These are phyloP conservation scores for Clavispora vitiphila DNA, from an alignment of 805 yeast genomes.

Conservation along the genomic window DNA sequence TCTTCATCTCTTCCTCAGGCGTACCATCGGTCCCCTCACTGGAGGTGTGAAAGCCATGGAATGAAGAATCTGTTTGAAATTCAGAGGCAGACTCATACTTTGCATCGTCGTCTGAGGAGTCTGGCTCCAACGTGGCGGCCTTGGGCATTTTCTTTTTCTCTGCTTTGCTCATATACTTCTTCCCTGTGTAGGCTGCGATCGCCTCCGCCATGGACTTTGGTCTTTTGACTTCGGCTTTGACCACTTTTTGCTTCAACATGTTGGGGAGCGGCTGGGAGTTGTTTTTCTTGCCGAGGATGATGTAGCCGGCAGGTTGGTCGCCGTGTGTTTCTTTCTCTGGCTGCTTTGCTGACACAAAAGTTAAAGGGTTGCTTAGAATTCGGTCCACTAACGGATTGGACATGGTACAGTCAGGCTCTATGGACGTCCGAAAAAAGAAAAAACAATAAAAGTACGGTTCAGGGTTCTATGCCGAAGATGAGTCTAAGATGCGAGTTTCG, in stretches of 20 bases:
- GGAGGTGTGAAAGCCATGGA: slow-evolving; percentile 7
- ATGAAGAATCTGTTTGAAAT: slow-evolving; percentile 17
- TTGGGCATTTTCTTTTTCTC: slow-evolving; percentile 25
- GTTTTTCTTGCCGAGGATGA: slow-evolving; percentile 10
- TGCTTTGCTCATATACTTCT: slow-evolving; percentile 46
- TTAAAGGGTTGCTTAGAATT: slow-evolving; percentile 55
- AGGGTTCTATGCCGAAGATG: not conserved
- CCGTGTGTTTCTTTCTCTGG: slow-evolving; percentile 14
- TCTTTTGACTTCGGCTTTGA: slow-evolving; percentile 10
- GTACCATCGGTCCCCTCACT: slow-evolving; percentile 2
- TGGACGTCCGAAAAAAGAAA: not conserved
- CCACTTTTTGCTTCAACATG: slow-evolving; percentile 2
- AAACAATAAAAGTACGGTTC: not conserved
- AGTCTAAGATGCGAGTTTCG: not conserved
- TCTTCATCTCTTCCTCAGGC: not conserved
- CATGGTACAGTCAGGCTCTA: slow-evolving; percentile 4
- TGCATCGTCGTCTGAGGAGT: slow-evolving; percentile 16
- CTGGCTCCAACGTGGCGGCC: slow-evolving; percentile 6
- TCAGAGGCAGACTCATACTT: slow-evolving; percentile 32
- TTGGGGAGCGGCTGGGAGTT: slow-evolving; percentile 3
- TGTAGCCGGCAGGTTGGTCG: slow-evolving; percentile 12
- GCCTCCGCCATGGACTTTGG: slow-evolving; percentile 52
- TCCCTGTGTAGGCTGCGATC: slow-evolving; percentile 53
- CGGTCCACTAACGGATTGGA: slow-evolving; percentile 58
- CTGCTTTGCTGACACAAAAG: slow-evolving; percentile 56